Percentiles rank a stretch among this genome's conserved stretches.
Evolutionary conservation across 345 rosid species (phyloP).

Genomic region (Sisymbrium altissimum): DNA sequence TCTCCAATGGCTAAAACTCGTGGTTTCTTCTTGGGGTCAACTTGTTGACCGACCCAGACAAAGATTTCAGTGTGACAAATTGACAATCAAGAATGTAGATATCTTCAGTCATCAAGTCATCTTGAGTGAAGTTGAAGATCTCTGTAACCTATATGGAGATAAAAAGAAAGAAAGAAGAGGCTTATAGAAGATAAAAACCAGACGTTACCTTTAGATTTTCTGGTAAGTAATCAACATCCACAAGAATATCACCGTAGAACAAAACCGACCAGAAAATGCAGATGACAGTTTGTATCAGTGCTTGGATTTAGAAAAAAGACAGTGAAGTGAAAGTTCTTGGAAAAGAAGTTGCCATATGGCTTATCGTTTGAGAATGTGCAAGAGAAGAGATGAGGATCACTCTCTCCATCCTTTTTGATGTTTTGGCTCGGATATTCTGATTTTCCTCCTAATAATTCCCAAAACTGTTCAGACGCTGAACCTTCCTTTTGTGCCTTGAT

Average conservation of each 20-base stretch:
- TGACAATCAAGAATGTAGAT: slow-evolving; percentile 87
- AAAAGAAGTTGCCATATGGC: background rate
- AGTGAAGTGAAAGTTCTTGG: background rate
- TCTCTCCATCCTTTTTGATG: slow-evolving; percentile 67
- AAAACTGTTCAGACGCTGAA: slow-evolving; percentile 82
- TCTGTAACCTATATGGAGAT: slow-evolving; percentile 65
- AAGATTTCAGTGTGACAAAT: slow-evolving; percentile 76
- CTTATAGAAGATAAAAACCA: background rate
- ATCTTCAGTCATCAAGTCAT: slow-evolving; percentile 99
- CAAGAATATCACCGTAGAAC: background rate
- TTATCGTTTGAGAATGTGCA: slow-evolving; percentile 55
- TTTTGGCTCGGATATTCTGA: slow-evolving; percentile 75
- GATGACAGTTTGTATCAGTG: background rate
- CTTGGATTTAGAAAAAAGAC: background rate
- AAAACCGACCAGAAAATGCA: slow-evolving; percentile 8
- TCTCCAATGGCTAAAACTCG: slow-evolving; percentile 75
- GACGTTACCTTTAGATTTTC: slow-evolving; percentile 69
- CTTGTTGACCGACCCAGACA: slow-evolving; percentile 96
- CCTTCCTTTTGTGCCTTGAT: slow-evolving; percentile 91
- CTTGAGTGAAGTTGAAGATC: slow-evolving; percentile 85
- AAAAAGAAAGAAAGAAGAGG: background rate
- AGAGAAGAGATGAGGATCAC: slow-evolving; percentile 91
- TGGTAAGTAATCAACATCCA: slow-evolving; percentile 36
- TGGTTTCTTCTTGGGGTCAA: slow-evolving; percentile 65
- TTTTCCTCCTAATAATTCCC: slow-evolving; percentile 91